Evolutionary conservation across 768 basidiomycete genomes (phyloP).

Genomic region (Pseudohyphozyma bogoriensis): DNA sequence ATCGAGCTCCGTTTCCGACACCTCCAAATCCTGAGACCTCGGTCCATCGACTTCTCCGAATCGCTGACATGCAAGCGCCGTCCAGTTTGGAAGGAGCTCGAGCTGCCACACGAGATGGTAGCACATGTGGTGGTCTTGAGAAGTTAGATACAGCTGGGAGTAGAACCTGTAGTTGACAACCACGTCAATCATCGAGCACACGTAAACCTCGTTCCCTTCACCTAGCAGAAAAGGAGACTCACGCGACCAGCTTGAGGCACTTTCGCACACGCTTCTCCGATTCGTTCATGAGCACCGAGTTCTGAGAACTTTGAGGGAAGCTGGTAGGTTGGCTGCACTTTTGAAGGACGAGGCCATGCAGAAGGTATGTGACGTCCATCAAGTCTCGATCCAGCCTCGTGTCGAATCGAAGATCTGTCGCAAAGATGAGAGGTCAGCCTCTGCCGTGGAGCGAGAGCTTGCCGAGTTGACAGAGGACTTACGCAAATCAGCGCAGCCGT

Average conservation of each 20-base stretch:
- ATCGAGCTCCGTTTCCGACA: slow-evolving; percentile 9
- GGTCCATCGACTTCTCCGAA: slow-evolving; percentile 7
- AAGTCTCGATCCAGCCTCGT: neutral
- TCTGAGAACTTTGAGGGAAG: neutral
- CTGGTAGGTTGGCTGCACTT: neutral
- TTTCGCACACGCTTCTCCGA: slow-evolving; percentile 10
- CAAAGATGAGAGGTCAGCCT: neutral
- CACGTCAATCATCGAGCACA: too few species aligned
- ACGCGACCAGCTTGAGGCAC: slow-evolving; percentile 16
- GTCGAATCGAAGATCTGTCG: slow-evolving; percentile 1
- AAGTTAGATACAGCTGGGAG: neutral
- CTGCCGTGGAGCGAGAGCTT: neutral
- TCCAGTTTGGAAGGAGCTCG: slow-evolving; percentile 14
- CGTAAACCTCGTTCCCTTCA: too few species aligned
- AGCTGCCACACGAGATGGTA: slow-evolving; percentile 18
- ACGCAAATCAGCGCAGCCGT: slow-evolving; percentile 14
- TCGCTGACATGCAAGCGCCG: neutral
- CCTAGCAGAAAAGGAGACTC: neutral
- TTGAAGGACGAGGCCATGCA: slow-evolving; percentile 8
- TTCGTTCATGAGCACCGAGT: neutral
- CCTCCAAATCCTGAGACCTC: neutral
- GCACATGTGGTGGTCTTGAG: neutral
- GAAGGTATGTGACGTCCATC: slow-evolving; percentile 8
- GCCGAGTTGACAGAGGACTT: neutral
- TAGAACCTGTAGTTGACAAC: too few species aligned